Base-by-base conservation (phyloP, 148 eudicot genomes). In the Chenopodium formosanum region DNA sequence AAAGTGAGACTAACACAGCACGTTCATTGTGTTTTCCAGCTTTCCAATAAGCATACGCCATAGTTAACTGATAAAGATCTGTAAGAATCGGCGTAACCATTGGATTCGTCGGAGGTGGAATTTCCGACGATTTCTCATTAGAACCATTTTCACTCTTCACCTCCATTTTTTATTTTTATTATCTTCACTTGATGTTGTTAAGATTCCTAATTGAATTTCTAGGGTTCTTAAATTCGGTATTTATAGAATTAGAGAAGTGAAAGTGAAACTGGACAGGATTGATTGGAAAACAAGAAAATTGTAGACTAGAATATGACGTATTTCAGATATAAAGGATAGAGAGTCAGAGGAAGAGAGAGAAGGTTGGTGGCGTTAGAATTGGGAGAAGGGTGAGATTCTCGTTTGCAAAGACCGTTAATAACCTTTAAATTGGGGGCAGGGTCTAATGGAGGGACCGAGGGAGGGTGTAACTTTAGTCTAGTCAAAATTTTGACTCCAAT, bases 1-100 rank as follows among this genome's bases (percentile, higher is more conserved):
- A 29, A 20, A 9, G 53, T 44, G 73, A 74, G 10, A 88, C 90
- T 83, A 82, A 95, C 98, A 95, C 98, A 77, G 98, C 95, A 70
- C 88, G 91, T 29, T 95, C 96, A 76, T 87, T 86, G 44, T 95
- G 97, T 81, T 95, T 95, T 80, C 91, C 90, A 68, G 97, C 97
- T 92, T 93, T 95, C 98, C 98, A 95, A 84, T 93, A 93, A 83
- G 98, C 97, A 86, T 93, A 95, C 40, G 98, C 98, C 98, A 94
- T 93, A 25, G 98, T 94, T 82, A 86, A 91, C 91, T 94, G 97
- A 82, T 94, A 94, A 70, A 90, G 91, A 91, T 94, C 98, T 23
- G 98, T 93, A 8, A 94, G 90, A 11, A 94, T 80, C 58, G 98
- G 98, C 23, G 95, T 89, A 74, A 93, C 98, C 98, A 94, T 93